Conservation (phyloP, 371 early-diverging fungal genomes). For the Scutellospora calospora region DNA sequence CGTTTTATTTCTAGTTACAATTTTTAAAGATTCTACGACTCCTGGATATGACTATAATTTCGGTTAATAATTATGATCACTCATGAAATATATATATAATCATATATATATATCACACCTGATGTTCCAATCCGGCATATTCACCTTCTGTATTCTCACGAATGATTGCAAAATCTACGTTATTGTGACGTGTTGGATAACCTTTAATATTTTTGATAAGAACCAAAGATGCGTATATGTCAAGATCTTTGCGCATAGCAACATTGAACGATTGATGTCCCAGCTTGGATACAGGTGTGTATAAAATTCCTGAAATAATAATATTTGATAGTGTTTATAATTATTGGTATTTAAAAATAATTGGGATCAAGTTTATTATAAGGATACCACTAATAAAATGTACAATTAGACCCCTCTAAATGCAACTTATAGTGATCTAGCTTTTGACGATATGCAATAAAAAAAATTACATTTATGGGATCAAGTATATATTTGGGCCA, state of each 20-base stretch:
- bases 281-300: slow-evolving; percentile 87
- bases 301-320: slow-evolving; percentile 71
- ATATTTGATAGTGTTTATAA: too few relatives aligned
- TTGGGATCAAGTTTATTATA: neutral
- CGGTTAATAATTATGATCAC: neutral
- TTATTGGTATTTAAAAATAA: neutral
- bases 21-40: slow-evolving; percentile 98
- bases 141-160: slow-evolving; percentile 99
- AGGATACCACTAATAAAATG: too few relatives aligned
- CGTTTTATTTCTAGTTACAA: slow-evolving; percentile 92
- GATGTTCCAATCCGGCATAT: slow-evolving; percentile 97
- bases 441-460: too few relatives aligned
- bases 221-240: slow-evolving; percentile 94
- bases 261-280: slow-evolving; percentile 96
- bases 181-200: slow-evolving; percentile 82
- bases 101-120: slow-evolving; percentile 53
- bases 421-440: too few relatives aligned
- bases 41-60: slow-evolving; percentile 84
- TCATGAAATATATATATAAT: too few relatives aligned
- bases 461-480: too few relatives aligned
- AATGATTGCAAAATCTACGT: slow-evolving; percentile 96
- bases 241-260: slow-evolving; percentile 93
- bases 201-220: slow-evolving; percentile 87
- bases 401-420: too few relatives aligned
- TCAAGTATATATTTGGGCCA: too few relatives aligned